These are phyloP conservation scores for Polygonum aviculare DNA, from an alignment of 148 eudicot genomes.

Conservation along the genomic window DNA sequence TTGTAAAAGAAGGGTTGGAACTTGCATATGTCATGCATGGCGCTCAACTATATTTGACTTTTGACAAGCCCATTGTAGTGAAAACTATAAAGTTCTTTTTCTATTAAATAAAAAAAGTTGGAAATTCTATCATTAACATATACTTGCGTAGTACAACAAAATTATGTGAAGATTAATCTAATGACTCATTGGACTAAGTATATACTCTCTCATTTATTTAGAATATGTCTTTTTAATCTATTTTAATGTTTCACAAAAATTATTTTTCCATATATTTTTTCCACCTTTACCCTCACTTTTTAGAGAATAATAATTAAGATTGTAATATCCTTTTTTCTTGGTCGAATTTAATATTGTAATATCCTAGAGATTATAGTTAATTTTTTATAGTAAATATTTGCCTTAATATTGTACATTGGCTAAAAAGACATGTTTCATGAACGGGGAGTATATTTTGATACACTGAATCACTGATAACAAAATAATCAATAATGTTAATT, in stretches of 20 bases:
- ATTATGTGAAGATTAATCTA: not conserved
- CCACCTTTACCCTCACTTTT: too few species aligned
- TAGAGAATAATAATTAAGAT: too few species aligned
- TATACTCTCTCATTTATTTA: not conserved
- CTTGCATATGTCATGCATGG: not conserved
- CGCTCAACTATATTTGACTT: not conserved
- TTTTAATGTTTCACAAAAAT: too few species aligned
- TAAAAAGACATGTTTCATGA: too few species aligned
- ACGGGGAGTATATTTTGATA: not conserved
- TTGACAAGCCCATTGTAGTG: not conserved
- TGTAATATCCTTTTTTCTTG: too few species aligned
- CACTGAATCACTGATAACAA: not conserved
- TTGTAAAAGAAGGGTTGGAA: not conserved
- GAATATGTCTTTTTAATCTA: too few species aligned
- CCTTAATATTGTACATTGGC: too few species aligned
- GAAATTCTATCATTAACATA: not conserved
- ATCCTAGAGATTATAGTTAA: too few species aligned
- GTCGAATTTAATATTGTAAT: too few species aligned
- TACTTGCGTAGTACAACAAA: not conserved
- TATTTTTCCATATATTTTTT: too few species aligned
- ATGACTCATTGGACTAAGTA: not conserved
- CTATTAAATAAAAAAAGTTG: not conserved
- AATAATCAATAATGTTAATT: too few species aligned
- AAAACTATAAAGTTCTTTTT: not conserved
- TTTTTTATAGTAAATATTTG: too few species aligned